These are phyloP conservation scores for Aspergillus incahuasiensis DNA, from an alignment of 495 filamentous ascomycete species.

Conservation along the genomic window DNA sequence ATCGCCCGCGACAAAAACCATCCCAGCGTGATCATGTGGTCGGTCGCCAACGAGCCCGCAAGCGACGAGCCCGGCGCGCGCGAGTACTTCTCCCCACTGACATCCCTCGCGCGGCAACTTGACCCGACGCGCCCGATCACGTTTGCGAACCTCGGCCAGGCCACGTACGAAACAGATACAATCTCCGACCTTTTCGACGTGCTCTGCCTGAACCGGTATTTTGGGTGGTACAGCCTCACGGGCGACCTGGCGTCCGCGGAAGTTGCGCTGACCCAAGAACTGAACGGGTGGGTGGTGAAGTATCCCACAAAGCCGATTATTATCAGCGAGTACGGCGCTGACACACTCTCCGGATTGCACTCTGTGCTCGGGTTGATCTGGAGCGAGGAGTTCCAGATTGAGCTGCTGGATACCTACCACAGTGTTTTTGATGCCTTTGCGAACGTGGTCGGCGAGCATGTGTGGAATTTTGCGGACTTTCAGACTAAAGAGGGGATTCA, in stretches of 20 bases:
- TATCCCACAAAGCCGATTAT: background rate
- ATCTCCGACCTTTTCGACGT: conserved; percentile 4
- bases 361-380: background rate
- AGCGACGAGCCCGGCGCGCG: background rate
- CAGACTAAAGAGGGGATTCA: background rate
- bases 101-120: background rate
- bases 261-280: background rate
- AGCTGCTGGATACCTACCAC: background rate
- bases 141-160: background rate
- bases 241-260: background rate
- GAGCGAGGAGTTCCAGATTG: conserved; percentile 2
- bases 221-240: background rate
- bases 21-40: background rate
- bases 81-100: background rate
- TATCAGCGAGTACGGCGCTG: background rate
- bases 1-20: background rate
- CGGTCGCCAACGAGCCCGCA: background rate
- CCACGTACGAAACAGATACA: background rate
- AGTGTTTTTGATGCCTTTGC: background rate
- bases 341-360: background rate
- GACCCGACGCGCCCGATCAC: background rate
- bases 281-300: background rate
- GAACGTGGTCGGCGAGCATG: background rate
- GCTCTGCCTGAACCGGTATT: conserved; percentile 3
- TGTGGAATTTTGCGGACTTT: conserved; percentile 4